A percentile compares a stretch with the other conserved stretches of the same genome.
These are phyloP conservation scores for Lactarius evosmus DNA, from an alignment of 768 basidiomycete species.

Conservation along the genomic window DNA sequence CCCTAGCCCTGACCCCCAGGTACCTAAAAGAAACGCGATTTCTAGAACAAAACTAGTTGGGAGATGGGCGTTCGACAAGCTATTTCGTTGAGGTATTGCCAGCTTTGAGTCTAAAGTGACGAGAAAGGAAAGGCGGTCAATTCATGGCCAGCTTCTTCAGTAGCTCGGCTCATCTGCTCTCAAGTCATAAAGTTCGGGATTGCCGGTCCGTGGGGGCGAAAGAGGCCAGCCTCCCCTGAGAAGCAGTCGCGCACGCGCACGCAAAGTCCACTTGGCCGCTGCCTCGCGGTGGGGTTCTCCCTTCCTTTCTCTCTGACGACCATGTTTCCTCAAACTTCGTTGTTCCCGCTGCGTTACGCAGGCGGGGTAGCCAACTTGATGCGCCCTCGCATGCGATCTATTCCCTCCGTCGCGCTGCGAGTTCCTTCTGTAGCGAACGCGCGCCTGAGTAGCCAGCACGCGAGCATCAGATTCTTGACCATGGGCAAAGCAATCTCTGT, in stretches of 20 bases:
- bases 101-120: background rate
- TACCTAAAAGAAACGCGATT: background rate
- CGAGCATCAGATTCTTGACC: conserved; percentile 5
- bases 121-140: too few species aligned
- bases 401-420: background rate
- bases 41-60: background rate
- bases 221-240: background rate
- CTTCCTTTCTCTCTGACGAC: conserved; percentile 8
- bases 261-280: conserved; percentile 8
- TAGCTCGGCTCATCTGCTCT: background rate
- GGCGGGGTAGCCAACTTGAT: background rate
- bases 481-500: background rate
- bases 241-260: background rate
- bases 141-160: too few species aligned
- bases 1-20: background rate
- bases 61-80: background rate
- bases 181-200: background rate
- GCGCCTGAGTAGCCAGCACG: background rate
- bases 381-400: background rate
- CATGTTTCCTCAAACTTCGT: conserved; percentile 11
- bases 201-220: conserved; percentile 11
- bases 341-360: background rate
- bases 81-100: background rate
- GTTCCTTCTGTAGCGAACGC: background rate
- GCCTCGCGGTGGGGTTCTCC: conserved; percentile 18